Base-by-base conservation (phyloP, 805 yeast genomes). In the Cyberlindnera lachancei region DNA sequence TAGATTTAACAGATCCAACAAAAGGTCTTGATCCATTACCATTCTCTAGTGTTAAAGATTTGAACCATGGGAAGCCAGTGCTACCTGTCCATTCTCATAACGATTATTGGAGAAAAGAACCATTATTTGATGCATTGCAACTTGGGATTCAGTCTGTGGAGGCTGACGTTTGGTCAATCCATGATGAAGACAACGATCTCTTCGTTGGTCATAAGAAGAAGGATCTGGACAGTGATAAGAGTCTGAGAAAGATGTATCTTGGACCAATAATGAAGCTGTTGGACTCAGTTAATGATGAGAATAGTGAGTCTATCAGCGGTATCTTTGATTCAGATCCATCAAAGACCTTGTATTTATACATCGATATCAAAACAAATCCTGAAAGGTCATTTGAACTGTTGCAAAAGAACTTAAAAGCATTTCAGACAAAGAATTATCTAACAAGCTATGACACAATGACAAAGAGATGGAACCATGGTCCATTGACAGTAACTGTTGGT, bases 151-250 rank as follows among this genome's bases (percentile, higher is more conserved):
- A 62, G 25, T 70, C 80, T 30, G 62, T 78, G 1, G 87, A 79
- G 53, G 78, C 79, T 13, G 87, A 79, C 45, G 65, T 75, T 13
- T 77, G 80, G 81, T 55, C 55, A 18, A 29, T 50, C 5, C 36
- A 27, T 15, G 37, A 30, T 5, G 19, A 30, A 5, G 25, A 57
- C 27, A n/a, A n/a, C n/a, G 64, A 63, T 25, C 52, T 78, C n/a
- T 77, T 67, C 30, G 82, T 80, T 18, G 86, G 86, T 3, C 88
- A 81, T 49, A 70, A 69, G 36, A 58, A 61, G 34, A 58, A 59
- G 6, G 66, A 64, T 27, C 54, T 80, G 37, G 55, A 66, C 7
- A 33, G 36, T 4, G 56, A 56, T 15, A 59, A 63, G 27, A 76
- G 80, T 0, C 50, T 80, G 21, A 56, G 57, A 17, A 47, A 51